Base-by-base conservation (phyloP, 352 stramenopile species). In the Phytophthora ohioensis region DNA sequence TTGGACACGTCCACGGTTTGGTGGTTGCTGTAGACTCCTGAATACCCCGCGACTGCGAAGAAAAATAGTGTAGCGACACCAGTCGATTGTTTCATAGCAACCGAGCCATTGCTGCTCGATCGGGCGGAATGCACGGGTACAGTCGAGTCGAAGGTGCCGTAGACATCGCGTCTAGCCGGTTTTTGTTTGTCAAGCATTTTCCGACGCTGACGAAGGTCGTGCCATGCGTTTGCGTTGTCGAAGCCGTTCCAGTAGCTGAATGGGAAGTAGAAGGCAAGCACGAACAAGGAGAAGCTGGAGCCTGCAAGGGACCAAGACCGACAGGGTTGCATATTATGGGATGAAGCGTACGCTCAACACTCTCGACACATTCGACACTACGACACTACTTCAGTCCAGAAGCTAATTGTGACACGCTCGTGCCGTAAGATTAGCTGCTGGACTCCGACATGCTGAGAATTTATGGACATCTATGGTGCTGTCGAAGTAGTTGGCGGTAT, bases 211-310 rank as follows among this genome's bases (percentile, higher is more conserved):
- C 32, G 60, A 68, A 54, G n/a, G 31, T 49, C 17, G 11, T 55
- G 60, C 39, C 63, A 54, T 15, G 5, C 17, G 41, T 62, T 62
- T 15, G 30, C 35, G 48, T 27, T 55, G 51, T 49, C 49, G 32
- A 42, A 32, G 45, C 34, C 42, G 52, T 68, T 52, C 51, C 30
- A 68, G 31, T 68, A 68, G 61, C 36, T 48, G 13, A 68, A 68
- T 68, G 61, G 51, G 41, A 68, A 41, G 13, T 47, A 36, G 13
- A 61, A 36, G 2, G n/a, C 49, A 21, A 68, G 21, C 13, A 56
- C 34, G 3, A 68, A 15, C 8, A 35, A 61, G 41, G 39, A 57
- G 6, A 9, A 56, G 27, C 51, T 51, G 11, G 61, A 51, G 52
- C 21, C 48, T 41, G 52, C 42, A n/a, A 68, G 61, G 15, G 17